phyloP scores from a whole-genome alignment of 2,329 filamentous ascomycete species.

The Colletotrichum tamarilloi region DNA sequence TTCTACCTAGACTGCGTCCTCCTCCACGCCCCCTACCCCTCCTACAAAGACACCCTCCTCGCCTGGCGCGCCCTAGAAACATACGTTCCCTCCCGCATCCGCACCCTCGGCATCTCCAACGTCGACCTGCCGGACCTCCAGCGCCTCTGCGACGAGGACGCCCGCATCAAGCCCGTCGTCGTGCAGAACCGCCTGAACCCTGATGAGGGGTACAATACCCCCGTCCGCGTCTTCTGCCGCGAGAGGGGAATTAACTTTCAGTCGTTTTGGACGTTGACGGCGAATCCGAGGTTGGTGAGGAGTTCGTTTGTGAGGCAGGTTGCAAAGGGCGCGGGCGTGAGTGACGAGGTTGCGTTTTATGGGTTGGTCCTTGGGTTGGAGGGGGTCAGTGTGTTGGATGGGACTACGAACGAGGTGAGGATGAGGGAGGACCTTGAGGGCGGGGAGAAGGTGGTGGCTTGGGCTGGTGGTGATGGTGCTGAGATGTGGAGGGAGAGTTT shows the following conservation, averaged over 20 bases:
- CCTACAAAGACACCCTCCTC: conserved; percentile 61
- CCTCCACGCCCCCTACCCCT: conserved; percentile 71
- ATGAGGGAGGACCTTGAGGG: conserved; percentile 63
- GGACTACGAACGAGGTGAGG: conserved; percentile 56
- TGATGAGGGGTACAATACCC: conserved; percentile 67
- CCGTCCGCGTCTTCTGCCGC: conserved; percentile 65
- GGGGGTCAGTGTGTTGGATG: conserved; percentile 56
- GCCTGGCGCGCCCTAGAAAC: conserved; percentile 75
- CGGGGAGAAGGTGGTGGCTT: conserved; percentile 51
- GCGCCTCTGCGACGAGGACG: conserved; percentile 56
- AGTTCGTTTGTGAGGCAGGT: conserved; percentile 61
- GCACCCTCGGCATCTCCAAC: conserved; percentile 81
- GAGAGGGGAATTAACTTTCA: conserved; percentile 58
- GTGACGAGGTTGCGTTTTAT: conserved; percentile 56
- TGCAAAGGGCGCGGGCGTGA: conserved; percentile 52
- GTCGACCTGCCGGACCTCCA: conserved; percentile 68
- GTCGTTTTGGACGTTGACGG: conserved; percentile 65
- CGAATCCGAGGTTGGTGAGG: conserved; percentile 53
- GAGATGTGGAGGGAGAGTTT: conserved; percentile 61
- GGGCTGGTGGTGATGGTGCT: conserved; percentile 56
- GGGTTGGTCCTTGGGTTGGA: conserved; percentile 60
- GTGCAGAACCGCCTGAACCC: conserved; percentile 82
- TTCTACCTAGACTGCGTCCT: conserved; percentile 78
- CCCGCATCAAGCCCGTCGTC: conserved; percentile 60
- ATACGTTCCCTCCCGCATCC: conserved; percentile 73